phyloP scores from a whole-genome alignment of 345 rosid genomes.

The Lepidium africanum region DNA sequence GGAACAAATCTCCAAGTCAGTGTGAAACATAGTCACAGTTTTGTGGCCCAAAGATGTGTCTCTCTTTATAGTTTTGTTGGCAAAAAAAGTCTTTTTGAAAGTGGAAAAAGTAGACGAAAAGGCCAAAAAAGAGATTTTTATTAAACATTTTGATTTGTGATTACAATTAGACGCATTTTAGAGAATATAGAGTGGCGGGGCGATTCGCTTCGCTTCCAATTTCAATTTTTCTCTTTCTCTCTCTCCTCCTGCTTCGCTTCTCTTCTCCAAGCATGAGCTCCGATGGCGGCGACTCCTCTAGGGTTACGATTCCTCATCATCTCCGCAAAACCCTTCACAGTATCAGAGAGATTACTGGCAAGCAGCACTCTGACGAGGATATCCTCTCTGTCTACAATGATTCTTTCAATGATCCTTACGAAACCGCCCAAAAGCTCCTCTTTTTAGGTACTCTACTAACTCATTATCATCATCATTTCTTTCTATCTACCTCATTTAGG shows the following conservation, averaged over 20 bases:
- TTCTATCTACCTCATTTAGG: background rate
- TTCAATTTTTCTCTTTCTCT: background rate
- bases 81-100: too few relatives aligned
- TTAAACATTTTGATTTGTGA: too few relatives aligned
- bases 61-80: background rate
- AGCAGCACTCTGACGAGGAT: conserved; percentile 79
- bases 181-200: too few relatives aligned
- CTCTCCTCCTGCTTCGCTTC: background rate
- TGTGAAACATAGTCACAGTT: background rate
- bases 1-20: background rate
- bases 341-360: conserved; percentile 71
- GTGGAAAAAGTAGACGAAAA: too few relatives aligned
- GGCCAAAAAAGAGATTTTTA: too few relatives aligned
- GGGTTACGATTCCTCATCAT: conserved; percentile 50
- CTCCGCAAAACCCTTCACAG: conserved; percentile 50
- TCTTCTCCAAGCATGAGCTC: conserved; percentile 35
- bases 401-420: conserved; percentile 74
- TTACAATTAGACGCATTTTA: too few relatives aligned
- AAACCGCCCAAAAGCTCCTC: conserved; percentile 73
- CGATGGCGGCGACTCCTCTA: conserved; percentile 42
- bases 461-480: background rate
- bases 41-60: background rate
- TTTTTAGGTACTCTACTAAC: conserved; percentile 46
- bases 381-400: conserved; percentile 64
- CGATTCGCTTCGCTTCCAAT: too few relatives aligned